Evolutionary conservation across 2,329 filamentous ascomycete genomes (phyloP), one percentile per base, ranked within the genome.

Genomic region (Sporothrix humicola): DNA sequence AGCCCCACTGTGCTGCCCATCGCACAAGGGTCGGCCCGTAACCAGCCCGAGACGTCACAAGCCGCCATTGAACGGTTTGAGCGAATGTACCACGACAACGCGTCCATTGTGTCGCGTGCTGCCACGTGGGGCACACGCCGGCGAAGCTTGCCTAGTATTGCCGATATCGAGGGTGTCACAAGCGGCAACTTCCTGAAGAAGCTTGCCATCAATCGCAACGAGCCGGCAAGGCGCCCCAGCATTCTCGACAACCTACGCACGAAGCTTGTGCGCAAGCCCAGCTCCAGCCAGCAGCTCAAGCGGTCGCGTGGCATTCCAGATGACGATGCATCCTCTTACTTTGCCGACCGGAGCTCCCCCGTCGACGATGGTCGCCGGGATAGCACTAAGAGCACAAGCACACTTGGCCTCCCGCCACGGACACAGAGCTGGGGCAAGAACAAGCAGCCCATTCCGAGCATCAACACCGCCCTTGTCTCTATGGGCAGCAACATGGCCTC

Each of bases 101-200:
- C 85, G 42, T 91, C 89, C 0, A 83, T 90, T 12, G 80, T 90
- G 10, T 91, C 89, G 1, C 84, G 88, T 75, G 87, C 89, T 15
- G 91, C 91, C 20, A 93, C 91, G 0, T 90, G 91, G 85, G 91
- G 91, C 17, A 93, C 91, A 1, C 86, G 89, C 7, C 87, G 90
- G 58, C 87, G 88, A 73, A 91, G 91, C 79, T 83, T 92, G 68
- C 89, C 90, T 1, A 90, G 87, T 76, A 77, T 86, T 72, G 76
- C 84, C 5, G 90, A 92, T 73, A 82, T 89, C 42, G 89, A 91
- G 52, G 88, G 86, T 20, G 82, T 91, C 59, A 85, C 84, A 9
- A 87, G 87, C 72, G 89, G 90, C 31, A 89, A 86, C 73, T 85
- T 93, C 54, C 80, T 92, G 56, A 92, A 91, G 78, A 90, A 88